phyloP scores from a whole-genome alignment of 2,329 filamentous ascomycete genomes.

The Calycina marina region DNA sequence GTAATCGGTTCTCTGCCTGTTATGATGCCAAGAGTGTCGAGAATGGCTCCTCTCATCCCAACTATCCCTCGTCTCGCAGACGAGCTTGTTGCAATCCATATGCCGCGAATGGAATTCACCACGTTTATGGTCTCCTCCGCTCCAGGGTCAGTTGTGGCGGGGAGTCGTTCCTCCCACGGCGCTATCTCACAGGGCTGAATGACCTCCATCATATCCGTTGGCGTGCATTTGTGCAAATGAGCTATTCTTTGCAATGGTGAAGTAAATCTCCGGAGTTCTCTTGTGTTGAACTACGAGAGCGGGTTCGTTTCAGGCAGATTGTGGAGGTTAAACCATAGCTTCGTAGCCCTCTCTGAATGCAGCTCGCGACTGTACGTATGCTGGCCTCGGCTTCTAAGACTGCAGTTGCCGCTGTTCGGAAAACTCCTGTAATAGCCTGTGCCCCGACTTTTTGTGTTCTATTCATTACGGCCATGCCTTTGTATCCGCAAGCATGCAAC shows the following conservation, averaged over 20 bases:
- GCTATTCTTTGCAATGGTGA: conserved; percentile 4
- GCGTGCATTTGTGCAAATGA: conserved; percentile 1
- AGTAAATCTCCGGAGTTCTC: conserved; percentile 1
- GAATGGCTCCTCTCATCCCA: neutral
- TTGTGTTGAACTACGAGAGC: conserved; percentile 1
- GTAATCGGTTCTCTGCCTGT: neutral
- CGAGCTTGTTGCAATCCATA: neutral
- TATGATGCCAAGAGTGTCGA: neutral
- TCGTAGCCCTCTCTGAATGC: conserved; percentile 11
- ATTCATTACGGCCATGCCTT: conserved; percentile 5
- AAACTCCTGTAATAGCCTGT: conserved; percentile 15
- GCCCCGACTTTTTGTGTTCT: conserved; percentile 16
- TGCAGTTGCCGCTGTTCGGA: conserved; percentile 15
- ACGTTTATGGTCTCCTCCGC: neutral
- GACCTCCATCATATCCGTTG: conserved; percentile 3
- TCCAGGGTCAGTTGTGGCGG: neutral
- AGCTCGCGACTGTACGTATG: conserved; percentile 10
- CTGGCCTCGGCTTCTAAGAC: conserved; percentile 16
- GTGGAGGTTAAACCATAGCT: conserved; percentile 6
- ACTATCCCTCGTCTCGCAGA: neutral
- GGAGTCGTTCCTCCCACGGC: conserved; percentile 2
- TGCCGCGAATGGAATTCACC: neutral
- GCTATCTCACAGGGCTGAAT: conserved; percentile 2
- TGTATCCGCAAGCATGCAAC: conserved; percentile 13
- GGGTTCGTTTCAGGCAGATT: conserved; percentile 15